Evolutionary conservation across 163 green algal genomes (phyloP).

Genomic region (Picocystis sp.): DNA sequence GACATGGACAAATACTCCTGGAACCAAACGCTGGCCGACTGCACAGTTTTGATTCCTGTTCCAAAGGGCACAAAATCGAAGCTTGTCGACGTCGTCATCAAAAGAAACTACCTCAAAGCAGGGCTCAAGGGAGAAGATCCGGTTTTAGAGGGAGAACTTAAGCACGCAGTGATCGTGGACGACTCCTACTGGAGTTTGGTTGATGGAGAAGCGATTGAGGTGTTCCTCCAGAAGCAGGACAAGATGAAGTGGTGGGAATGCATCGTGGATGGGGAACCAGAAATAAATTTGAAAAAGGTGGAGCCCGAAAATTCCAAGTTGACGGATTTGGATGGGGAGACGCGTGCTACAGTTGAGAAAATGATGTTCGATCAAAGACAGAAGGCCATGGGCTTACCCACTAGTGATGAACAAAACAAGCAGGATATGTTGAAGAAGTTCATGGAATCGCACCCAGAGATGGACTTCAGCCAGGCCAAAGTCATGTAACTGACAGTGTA

Average conservation of each 20-base stretch:
- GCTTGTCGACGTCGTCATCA: conserved; percentile 48
- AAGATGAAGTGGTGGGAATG: conserved; percentile 69
- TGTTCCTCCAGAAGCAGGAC: conserved; percentile 25
- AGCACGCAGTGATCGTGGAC: conserved; percentile 47
- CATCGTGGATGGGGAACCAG: conserved; percentile 46
- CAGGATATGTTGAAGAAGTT: conserved; percentile 77
- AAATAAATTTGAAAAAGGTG: conserved; percentile 66
- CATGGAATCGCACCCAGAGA: conserved; percentile 74
- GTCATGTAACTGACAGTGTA: conserved; percentile 28
- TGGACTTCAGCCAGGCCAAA: conserved; percentile 83
- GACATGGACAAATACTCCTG: conserved; percentile 61
- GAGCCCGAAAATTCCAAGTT: conserved; percentile 81
- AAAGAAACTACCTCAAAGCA: conserved; percentile 34
- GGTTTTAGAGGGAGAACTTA: conserved; percentile 49
- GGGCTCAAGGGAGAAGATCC: conserved; percentile 52
- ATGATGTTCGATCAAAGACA: conserved; percentile 78
- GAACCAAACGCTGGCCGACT: conserved; percentile 68
- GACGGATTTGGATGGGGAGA: conserved; percentile 54
- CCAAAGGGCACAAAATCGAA: conserved; percentile 43
- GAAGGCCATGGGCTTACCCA: conserved; percentile 72
- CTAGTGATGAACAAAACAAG: conserved; percentile 67
- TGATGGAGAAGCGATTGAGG: conserved; percentile 19
- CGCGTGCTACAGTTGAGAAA: conserved; percentile 38
- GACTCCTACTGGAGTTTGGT: conserved; percentile 68
- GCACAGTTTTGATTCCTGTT: conserved; percentile 44